Conservation (phyloP, 176 grass and related monocot genomes). For the Carex scoparia region DNA sequence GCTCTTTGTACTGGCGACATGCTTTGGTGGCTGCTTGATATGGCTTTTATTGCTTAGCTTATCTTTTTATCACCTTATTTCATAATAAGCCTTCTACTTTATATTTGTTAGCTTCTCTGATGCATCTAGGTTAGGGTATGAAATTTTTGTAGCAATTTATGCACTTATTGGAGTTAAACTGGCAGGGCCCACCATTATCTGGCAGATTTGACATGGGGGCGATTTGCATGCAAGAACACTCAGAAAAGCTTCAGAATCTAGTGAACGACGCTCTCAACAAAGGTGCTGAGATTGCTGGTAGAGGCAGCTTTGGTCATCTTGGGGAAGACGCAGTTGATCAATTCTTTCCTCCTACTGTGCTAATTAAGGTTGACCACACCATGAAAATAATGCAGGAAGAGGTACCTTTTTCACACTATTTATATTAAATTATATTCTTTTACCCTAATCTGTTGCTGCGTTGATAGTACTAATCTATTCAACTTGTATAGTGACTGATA, state of each 20-base stretch:
- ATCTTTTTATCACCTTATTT: background rate
- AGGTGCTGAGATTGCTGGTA: conserved; percentile 79
- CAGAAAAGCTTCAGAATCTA: conserved; percentile 86
- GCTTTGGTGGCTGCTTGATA: conserved; percentile 16
- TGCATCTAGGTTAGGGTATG: background rate
- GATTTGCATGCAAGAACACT: conserved; percentile 92
- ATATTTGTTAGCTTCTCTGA: background rate
- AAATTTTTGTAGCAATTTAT: conserved; percentile 10
- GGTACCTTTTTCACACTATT: conserved; percentile 34
- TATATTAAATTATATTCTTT: too few species aligned
- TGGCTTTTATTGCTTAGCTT: background rate
- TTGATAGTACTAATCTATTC: background rate
- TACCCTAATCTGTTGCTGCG: too few species aligned
- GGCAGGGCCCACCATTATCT: conserved; percentile 64
- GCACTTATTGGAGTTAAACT: conserved; percentile 12
- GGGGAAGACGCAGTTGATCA: conserved; percentile 93
- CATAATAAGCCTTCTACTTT: background rate
- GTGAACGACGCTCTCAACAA: conserved; percentile 81
- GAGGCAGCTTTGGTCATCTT: conserved; percentile 83
- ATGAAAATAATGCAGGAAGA: conserved; percentile 99
- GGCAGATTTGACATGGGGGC: conserved; percentile 98
- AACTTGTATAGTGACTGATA: background rate
- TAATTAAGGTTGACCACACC: conserved; percentile 91
- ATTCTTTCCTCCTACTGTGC: conserved; percentile 87
- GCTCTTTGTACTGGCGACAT: conserved; percentile 6